Conservation (phyloP, 2,329 filamentous ascomycete genomes). For the Pyrenochaeta sp. region DNA sequence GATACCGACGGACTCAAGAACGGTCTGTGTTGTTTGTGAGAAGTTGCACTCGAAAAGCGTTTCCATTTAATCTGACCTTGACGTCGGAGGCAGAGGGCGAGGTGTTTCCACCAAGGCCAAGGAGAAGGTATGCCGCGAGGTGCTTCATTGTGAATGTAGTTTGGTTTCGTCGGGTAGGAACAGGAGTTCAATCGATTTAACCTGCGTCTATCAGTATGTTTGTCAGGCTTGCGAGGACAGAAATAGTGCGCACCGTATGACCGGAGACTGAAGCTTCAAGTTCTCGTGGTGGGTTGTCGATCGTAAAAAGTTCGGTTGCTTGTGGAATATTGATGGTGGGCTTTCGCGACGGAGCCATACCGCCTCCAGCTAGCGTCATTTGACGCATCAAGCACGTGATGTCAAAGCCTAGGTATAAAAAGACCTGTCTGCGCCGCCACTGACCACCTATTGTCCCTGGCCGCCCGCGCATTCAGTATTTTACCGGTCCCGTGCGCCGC, state of each 20-base stretch:
- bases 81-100: conserved; percentile 85
- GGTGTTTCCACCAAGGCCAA: conserved; percentile 91
- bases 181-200: conserved; percentile 96
- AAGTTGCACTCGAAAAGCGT: not conserved
- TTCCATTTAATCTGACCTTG: conserved; percentile 44
- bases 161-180: conserved; percentile 59
- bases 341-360: conserved; percentile 16
- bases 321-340: conserved; percentile 30
- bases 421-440: conserved; percentile 30
- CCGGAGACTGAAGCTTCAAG: conserved; percentile 99
- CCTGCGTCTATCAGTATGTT: conserved; percentile 38
- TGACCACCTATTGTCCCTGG: conserved; percentile 32
- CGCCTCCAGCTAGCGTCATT: conserved; percentile 8
- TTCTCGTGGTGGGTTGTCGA: conserved; percentile 62
- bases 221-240: not conserved
- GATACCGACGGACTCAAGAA: conserved; percentile 93
- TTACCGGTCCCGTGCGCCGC: conserved; percentile 25
- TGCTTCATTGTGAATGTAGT: conserved; percentile 89
- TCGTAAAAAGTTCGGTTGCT: conserved; percentile 38
- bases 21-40: conserved; percentile 64
- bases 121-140: conserved; percentile 98
- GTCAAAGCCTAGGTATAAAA: conserved; percentile 30
- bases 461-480: conserved; percentile 24
- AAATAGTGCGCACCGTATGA: conserved; percentile 73
- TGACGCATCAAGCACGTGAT: conserved; percentile 24